A percentile compares a stretch with the other conserved stretches of the same genome.
Evolutionary conservation across 2,329 filamentous ascomycete species (phyloP).

Genomic region (Alternaria incomplexa): DNA sequence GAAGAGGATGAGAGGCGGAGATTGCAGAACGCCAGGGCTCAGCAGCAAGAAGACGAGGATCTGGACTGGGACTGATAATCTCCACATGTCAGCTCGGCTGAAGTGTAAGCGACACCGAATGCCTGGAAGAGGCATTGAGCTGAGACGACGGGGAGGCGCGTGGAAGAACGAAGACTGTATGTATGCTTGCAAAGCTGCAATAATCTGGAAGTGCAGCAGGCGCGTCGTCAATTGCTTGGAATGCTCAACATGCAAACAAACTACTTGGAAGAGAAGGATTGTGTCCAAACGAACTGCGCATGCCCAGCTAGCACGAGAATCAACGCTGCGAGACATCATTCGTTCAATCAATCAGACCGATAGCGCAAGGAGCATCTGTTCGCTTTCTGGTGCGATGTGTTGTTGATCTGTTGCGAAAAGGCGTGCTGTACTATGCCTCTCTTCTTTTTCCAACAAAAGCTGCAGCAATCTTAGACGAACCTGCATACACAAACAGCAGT

Average conservation of each 20-base stretch:
- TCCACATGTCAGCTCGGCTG: neutral
- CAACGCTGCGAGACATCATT: neutral
- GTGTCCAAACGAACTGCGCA: neutral
- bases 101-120: neutral
- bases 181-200: neutral
- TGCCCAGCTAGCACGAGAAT: neutral
- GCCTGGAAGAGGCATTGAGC: neutral
- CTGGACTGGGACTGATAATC: conserved; percentile 59
- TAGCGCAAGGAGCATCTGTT: neutral
- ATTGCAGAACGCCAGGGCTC: conserved; percentile 38
- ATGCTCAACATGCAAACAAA: neutral
- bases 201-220: neutral
- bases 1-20: conserved; percentile 49
- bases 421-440: neutral
- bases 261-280: neutral
- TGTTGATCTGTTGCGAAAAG: neutral
- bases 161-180: neutral
- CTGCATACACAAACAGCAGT: neutral
- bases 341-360: neutral
- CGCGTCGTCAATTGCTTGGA: neutral
- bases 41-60: conserved; percentile 50
- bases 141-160: neutral
- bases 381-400: neutral
- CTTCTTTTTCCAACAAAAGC: neutral
- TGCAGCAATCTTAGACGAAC: neutral